Conservation (phyloP, 2,329 filamentous ascomycete genomes). For the Colletotrichum magnum region DNA sequence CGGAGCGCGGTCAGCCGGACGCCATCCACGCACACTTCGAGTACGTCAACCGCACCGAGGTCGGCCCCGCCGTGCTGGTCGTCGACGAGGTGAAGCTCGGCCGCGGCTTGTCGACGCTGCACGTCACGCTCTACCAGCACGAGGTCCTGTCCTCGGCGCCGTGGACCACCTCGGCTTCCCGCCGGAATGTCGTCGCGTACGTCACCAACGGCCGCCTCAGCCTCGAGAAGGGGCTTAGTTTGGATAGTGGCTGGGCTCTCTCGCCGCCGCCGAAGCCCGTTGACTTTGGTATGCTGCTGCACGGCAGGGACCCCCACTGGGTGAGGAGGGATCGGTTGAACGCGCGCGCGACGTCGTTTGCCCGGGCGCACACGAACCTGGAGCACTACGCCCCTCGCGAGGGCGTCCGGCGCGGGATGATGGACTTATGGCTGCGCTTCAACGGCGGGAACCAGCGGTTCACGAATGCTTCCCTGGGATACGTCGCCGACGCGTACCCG, state of each 20-base stretch:
- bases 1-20: constrained; percentile 54
- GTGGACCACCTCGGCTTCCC: constrained; percentile 52
- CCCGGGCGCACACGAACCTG: constrained; percentile 48
- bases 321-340: background rate
- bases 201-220: constrained; percentile 55
- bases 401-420: constrained; percentile 32
- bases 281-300: constrained; percentile 46
- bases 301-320: constrained; percentile 50
- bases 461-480: constrained; percentile 75
- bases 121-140: constrained; percentile 58
- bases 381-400: constrained; percentile 39
- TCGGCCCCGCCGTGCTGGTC: constrained; percentile 54
- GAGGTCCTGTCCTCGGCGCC: constrained; percentile 50
- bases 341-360: constrained; percentile 35
- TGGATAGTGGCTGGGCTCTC: constrained; percentile 35
- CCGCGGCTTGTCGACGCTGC: constrained; percentile 56
- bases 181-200: constrained; percentile 53
- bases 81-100: constrained; percentile 60
- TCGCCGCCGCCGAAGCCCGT: constrained; percentile 41
- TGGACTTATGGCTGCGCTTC: constrained; percentile 78
- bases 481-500: constrained; percentile 78
- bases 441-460: constrained; percentile 69
- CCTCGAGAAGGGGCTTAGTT: constrained; percentile 48
- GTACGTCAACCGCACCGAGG: constrained; percentile 55
- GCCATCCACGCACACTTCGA: constrained; percentile 57